Base-by-base conservation (phyloP, 805 yeast genomes). In the Cyberlindnera euphorbiae region DNA sequence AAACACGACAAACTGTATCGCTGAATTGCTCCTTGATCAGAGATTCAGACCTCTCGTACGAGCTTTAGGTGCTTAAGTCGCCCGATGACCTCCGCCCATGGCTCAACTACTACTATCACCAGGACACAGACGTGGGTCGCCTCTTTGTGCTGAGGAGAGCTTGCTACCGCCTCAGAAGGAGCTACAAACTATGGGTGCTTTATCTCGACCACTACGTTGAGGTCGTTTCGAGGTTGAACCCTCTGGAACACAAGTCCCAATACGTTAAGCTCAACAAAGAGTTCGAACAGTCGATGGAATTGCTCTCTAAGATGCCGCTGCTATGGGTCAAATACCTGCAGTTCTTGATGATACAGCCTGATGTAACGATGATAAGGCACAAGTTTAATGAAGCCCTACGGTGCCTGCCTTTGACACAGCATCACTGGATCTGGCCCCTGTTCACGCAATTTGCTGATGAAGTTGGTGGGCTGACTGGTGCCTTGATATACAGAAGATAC, bases 121-220 rank as follows among this genome's bases (percentile, higher is more conserved):
- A 61, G 32, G 45, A 58, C 25, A 38, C 63, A 1, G 26, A 55
- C 2, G 31, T 30, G 17, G 62, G 50, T 16, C 53, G 49, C 18
- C 45, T 76, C 6, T 75, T 71, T 37, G 62, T 82, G 2, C 50
- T 71, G 35, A 70, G 66, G 39, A 55, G 93, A 51, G 79, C 83
- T 0, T 67, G 73, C 12, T 44, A 47, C 8, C 49, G 55, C 9
- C 49, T 75, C 11, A 64, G 63, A 7, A 53, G 71, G 33, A 71
- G 77, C 3, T 68, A 68, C 42, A 69, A 73, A 44, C 49, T 82
- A 17, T 81, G 87, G 87, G 56, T 59, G 38, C 28, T 55, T 8
- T 77, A 75, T 45, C 44, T 77, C 17, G 67, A 66, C 16, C 44
- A 70, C 17, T 53, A 79, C 17, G 42, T 63, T 0, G 55, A 53